A percentile compares a stretch with the other conserved stretches of the same genome.
These are phyloP conservation scores for Ophiocordyceps camponoti-leonardi DNA, from an alignment of 2,329 filamentous ascomycete species.

Conservation along the genomic window DNA sequence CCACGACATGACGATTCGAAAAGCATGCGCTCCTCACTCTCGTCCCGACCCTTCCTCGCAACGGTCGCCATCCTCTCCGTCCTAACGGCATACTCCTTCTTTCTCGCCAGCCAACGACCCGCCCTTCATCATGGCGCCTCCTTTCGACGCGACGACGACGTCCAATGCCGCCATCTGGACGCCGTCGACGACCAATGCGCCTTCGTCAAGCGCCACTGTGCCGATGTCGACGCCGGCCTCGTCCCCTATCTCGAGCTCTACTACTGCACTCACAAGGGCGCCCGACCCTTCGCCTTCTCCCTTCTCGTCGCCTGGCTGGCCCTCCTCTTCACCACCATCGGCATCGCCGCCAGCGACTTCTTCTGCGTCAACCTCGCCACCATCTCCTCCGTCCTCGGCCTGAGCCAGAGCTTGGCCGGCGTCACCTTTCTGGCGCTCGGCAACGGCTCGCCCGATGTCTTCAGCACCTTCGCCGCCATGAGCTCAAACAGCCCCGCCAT, in stretches of 20 bases:
- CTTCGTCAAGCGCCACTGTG: conserved; percentile 68
- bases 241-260: conserved; percentile 80
- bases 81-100: conserved; percentile 26
- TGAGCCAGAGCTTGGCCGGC: conserved; percentile 90
- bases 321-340: conserved; percentile 88
- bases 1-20: conserved; percentile 5
- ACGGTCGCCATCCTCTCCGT: conserved; percentile 28
- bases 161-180: conserved; percentile 66
- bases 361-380: conserved; percentile 95
- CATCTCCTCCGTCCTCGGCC: conserved; percentile 70
- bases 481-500: conserved; percentile 91
- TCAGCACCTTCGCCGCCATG: conserved; percentile 98
- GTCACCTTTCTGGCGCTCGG: conserved; percentile 95
- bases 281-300: conserved; percentile 60
- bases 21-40: conserved; percentile 16
- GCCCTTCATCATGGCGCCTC: conserved; percentile 2
- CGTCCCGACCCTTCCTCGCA: conserved; percentile 30
- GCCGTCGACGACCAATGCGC: conserved; percentile 64
- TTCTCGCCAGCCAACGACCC: conserved; percentile 5
- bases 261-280: conserved; percentile 60
- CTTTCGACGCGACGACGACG: conserved; percentile 11
- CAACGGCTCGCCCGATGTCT: conserved; percentile 95
- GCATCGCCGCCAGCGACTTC: conserved; percentile 95
- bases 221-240: conserved; percentile 77
- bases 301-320: conserved; percentile 70